Conservation (phyloP, 225 moss, liverwort and hornwort genomes). For the Marchantia paleacea region DNA sequence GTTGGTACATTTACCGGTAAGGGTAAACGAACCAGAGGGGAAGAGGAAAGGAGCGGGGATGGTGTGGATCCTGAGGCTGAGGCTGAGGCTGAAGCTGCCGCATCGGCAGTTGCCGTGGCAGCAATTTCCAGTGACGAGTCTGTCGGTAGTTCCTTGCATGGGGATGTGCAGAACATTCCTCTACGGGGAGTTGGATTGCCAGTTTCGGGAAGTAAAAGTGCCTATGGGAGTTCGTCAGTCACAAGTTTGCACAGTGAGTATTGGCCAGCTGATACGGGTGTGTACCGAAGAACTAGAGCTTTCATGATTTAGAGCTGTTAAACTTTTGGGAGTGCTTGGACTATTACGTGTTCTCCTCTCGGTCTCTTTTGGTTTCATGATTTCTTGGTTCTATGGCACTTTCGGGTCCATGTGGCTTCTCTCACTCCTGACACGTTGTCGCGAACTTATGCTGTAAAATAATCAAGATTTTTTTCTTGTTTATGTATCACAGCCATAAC, state of each 20-base stretch:
- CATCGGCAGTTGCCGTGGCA: conserved; percentile 97
- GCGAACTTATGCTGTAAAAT: not conserved
- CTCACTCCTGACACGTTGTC: not conserved
- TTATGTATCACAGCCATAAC: conserved; percentile 38
- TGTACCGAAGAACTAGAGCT: conserved; percentile 43
- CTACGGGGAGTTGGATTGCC: conserved; percentile 37
- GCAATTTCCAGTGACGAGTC: conserved; percentile 98
- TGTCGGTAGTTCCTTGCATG: conserved; percentile 76
- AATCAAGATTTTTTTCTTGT: conserved; percentile 11
- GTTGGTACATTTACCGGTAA: conserved; percentile 66
- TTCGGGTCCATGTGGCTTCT: not conserved
- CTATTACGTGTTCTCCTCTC: not conserved
- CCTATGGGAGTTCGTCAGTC: conserved; percentile 58
- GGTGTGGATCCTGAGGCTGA: conserved; percentile 69
- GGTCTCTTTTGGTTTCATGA: not conserved
- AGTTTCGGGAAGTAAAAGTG: conserved; percentile 43
- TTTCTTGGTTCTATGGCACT: not conserved
- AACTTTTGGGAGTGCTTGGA: not conserved
- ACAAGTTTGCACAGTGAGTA: conserved; percentile 70
- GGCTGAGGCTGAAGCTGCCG: conserved; percentile 95
- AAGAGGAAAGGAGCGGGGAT: conserved; percentile 64
- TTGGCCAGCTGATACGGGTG: conserved; percentile 41
- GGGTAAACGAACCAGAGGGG: conserved; percentile 65
- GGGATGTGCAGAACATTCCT: conserved; percentile 45
- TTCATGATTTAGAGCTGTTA: not conserved